Base-by-base conservation (phyloP, 768 basidiomycete species). In the Boletus edulis region DNA sequence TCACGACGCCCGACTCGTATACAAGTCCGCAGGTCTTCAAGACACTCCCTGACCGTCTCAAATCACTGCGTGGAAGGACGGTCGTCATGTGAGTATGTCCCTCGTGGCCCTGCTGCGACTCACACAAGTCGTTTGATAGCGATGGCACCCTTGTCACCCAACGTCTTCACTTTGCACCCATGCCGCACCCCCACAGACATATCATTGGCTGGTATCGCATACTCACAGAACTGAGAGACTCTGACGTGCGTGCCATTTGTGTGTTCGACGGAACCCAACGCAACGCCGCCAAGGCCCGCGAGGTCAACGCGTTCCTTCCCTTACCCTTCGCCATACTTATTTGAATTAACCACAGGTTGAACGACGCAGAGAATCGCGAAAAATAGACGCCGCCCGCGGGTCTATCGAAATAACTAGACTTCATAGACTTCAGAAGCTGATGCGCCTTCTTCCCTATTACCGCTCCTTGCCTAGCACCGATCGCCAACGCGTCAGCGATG, bases 91-190 rank as follows among this genome's bases (percentile, higher is more conserved):
- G 70, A 69, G 82, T 37, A 27, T 5, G 4, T 29, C 18, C 20
- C 4, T 44, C 11, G 20, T 41, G 5, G 1, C 17, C 22, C 14
- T 17, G 10, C 22, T n/a, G 3, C 17, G 34, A 5, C 44, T 54
- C 18, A 58, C 29, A 42, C 44, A 3, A 39, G 46, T 17, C 29
- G 12, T 22, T n/a, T 51, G 20, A 49, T 62, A 93, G 91, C 42
- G 91, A 94, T 77, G 91, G 85, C 44, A 94, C 91, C 8, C 84
- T 94, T 53, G 79, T 94, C 64, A 94, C 91, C 0, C 89, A 91
- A 65, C 82, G 91, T 22, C 77, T 92, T 43, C 88, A 92, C 64
- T 94, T 85, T 68, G 79, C 85, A 0, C 84, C 78, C 14, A 71
- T 77, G 49, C 83, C 85, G 2, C 84, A 90, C 64, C 74, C 72